These are phyloP conservation scores for Puccinia polysora DNA, from an alignment of 1,284 basidiomycete species.

Conservation along the genomic window DNA sequence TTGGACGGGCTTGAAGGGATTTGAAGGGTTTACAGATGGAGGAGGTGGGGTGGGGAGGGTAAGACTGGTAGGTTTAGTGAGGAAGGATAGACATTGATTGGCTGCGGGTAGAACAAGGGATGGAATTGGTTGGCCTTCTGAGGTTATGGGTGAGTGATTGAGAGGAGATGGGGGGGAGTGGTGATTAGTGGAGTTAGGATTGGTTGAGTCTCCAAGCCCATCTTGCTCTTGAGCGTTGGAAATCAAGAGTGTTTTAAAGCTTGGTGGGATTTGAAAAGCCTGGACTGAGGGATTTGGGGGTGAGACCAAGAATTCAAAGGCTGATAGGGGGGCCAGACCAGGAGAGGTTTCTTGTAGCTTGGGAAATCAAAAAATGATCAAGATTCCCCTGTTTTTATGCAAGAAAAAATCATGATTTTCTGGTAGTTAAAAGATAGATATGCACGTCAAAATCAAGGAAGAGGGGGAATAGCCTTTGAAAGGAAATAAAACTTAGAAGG, in stretches of 20 bases:
- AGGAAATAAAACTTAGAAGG: not conserved
- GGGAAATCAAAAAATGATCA: not conserved
- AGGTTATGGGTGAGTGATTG: not conserved
- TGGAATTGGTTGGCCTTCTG: not conserved
- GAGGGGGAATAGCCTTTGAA: not conserved
- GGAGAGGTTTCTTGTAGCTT: not conserved
- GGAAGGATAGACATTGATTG: not conserved
- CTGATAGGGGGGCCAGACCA: not conserved
- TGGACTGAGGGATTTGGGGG: not conserved
- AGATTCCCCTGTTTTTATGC: not conserved
- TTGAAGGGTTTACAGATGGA: not conserved
- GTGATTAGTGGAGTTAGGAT: not conserved
- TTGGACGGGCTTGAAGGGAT: not conserved
- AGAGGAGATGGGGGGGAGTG: conserved; percentile 2
- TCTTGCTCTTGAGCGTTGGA: not conserved
- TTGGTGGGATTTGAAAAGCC: not conserved
- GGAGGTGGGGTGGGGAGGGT: not conserved
- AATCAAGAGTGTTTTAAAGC: conserved; percentile 18
- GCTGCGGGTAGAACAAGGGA: not conserved
- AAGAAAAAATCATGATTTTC: conserved; percentile 23
- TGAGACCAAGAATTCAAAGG: not conserved
- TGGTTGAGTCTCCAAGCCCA: not conserved
- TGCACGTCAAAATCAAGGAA: too few species aligned
- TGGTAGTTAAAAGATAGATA: not conserved
- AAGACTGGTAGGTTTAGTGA: not conserved